Evolutionary conservation across 176 grass and related monocot species (phyloP), one percentile per base, ranked within the genome.

Genomic region (Aegilops speltoides): DNA sequence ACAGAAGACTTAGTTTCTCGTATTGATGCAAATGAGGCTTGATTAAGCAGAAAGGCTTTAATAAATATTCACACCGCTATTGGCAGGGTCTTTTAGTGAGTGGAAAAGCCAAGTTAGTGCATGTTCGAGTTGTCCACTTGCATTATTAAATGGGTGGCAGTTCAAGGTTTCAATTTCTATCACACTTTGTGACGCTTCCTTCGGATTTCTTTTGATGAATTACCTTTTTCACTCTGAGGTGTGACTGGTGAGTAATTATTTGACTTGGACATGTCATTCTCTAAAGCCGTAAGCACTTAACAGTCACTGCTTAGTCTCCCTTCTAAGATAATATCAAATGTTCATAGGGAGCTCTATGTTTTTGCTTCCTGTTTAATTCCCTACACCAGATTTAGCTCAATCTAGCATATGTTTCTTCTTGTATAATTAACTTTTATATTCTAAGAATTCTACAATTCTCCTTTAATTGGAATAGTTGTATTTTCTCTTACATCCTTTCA

Each of bases 331-430:
- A 12, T 73, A 8, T 74, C 68, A 72, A 22, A 37, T 88, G 26
- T 1, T 68, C 31, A 37, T 28, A 37, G 62, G 67, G 12, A 78
- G 77, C 60, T 61, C 41, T 37, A 2, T 80, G 16, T n/a, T 80
- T 89, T 80, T 37, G 7, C 32, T 74, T 15, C 16, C 14, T 6
- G 41, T 73, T 59, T 59, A 78, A 22, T 59, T 84, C 78, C 74
- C 23, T 33, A 72, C 19, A 73, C 19, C 33, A 77, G n/a, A 29
- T 75, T 74, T 13, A 76, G 23, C 22, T 40, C 24, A 20, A 59
- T 43, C 48, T 7, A 26, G 41, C 38, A 15, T 79, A 19, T 20
- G 20, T 69, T 78, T 65, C 32, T 78, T 50, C 70, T 84, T 72
- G 5, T 1, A 29, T 17, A 13, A 24, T 74, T 56, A 8, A 33